phyloP scores from a whole-genome alignment of 1,139 yeast species.

The Geotrichum histeridarum region DNA sequence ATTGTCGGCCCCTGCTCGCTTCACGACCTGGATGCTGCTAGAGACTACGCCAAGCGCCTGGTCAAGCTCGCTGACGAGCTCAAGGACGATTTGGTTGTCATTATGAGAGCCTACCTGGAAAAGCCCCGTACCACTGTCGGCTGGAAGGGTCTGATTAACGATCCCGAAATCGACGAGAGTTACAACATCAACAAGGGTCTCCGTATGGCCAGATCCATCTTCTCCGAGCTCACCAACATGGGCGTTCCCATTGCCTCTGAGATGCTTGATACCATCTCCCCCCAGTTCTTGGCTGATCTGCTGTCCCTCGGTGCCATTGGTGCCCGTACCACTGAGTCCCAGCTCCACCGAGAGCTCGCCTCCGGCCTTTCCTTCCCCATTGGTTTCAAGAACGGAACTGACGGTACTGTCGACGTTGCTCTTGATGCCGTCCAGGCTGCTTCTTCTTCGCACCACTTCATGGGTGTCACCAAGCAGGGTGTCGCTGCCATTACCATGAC shows the following conservation, averaged over 20 bases:
- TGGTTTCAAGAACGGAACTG: slow-evolving; percentile 98
- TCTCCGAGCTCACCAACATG: slow-evolving; percentile 66
- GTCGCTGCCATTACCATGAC: slow-evolving; percentile 94
- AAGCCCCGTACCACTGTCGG: slow-evolving; percentile 99
- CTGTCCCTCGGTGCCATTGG: slow-evolving; percentile 96
- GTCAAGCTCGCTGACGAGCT: slow-evolving; percentile 63
- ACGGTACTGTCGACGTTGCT: slow-evolving; percentile 89
- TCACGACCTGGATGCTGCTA: slow-evolving; percentile 84
- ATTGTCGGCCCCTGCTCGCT: slow-evolving; percentile 95
- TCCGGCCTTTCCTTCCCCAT: slow-evolving; percentile 96
- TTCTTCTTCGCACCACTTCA: slow-evolving; percentile 85
- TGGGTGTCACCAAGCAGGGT: slow-evolving; percentile 96
- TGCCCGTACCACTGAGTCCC: slow-evolving; percentile 98
- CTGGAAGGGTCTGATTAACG: slow-evolving; percentile 97
- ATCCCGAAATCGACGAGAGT: slow-evolving; percentile 88
- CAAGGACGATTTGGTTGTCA: slow-evolving; percentile 66
- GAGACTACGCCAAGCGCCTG: slow-evolving; percentile 76
- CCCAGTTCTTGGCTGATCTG: slow-evolving; percentile 88
- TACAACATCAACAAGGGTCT: slow-evolving; percentile 95
- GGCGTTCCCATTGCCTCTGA: slow-evolving; percentile 89
- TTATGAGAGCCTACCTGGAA: slow-evolving; percentile 95
- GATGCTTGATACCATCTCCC: slow-evolving; percentile 96
- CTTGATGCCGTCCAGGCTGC: slow-evolving; percentile 93
- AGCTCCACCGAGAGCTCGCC: slow-evolving; percentile 92
- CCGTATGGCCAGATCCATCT: slow-evolving; percentile 78